Evolutionary conservation across 2,329 filamentous ascomycete genomes (phyloP).

Genomic region (Claviceps cyperi): DNA sequence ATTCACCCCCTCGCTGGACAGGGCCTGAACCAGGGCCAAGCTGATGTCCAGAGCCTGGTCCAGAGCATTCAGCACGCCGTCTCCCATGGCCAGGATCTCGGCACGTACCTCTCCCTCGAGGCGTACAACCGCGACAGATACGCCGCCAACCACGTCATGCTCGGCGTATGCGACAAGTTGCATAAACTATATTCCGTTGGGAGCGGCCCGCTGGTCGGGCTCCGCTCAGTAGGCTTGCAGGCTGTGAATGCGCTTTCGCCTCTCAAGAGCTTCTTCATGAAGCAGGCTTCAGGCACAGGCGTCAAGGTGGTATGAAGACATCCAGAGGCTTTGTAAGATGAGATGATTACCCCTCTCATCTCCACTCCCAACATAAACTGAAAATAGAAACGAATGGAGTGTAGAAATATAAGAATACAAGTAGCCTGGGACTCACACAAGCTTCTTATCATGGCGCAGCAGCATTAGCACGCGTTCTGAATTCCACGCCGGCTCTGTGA

Average conservation of each 20-base stretch:
- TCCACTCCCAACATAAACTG: no score
- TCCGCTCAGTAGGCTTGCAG: constrained; percentile 62
- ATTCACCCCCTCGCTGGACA: constrained; percentile 91
- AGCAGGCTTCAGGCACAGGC: constrained; percentile 44
- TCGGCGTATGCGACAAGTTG: constrained; percentile 75
- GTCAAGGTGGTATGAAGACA: constrained; percentile 24
- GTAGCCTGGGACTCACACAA: no score
- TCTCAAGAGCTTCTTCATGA: constrained; percentile 80
- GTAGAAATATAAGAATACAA: no score
- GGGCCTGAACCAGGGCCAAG: constrained; percentile 85
- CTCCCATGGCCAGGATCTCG: constrained; percentile 74
- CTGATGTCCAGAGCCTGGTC: constrained; percentile 68
- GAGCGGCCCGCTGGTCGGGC: constrained; percentile 63
- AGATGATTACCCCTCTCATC: no score
- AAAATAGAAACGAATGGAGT: no score
- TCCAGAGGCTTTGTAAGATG: neutral
- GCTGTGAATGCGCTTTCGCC: constrained; percentile 61
- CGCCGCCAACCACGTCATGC: constrained; percentile 62
- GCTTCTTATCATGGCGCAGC: no score
- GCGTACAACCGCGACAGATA: constrained; percentile 71
- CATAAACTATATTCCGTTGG: constrained; percentile 83
- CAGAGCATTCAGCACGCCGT: constrained; percentile 64
- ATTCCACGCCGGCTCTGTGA: no score
- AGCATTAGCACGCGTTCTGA: no score
- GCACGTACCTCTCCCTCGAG: constrained; percentile 63